Percentiles rank a stretch among this genome's conserved stretches.
Conservation (phyloP, 2,329 filamentous ascomycete genomes). For the Aspergillus ruber region DNA sequence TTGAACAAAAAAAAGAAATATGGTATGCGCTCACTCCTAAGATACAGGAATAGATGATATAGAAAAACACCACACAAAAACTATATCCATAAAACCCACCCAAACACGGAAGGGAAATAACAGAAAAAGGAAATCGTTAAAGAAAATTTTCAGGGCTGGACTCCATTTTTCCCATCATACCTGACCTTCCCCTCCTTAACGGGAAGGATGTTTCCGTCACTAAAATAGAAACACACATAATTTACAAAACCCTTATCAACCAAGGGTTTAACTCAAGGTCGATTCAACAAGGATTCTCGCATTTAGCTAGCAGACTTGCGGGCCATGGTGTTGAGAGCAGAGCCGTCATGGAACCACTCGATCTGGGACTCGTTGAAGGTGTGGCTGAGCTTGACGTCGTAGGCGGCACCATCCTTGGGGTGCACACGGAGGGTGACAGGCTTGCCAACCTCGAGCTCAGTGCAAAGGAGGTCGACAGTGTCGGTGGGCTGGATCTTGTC, state of each 20-base stretch:
- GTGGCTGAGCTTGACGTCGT: conserved; percentile 79
- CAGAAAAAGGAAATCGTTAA: conserved; percentile 26
- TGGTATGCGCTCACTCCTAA: conserved; percentile 34
- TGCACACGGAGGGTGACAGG: conserved; percentile 87
- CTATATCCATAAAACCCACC: conserved; percentile 37
- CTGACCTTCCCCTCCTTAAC: conserved; percentile 8
- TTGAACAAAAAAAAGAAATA: conserved; percentile 21
- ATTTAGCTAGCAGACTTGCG: conserved; percentile 49
- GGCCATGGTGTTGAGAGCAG: conserved; percentile 97
- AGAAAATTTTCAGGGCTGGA: conserved; percentile 27
- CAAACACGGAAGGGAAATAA: conserved; percentile 21
- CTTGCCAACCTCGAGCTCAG: conserved; percentile 85
- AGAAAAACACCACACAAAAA: conserved; percentile 24
- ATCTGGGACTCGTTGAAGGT: conserved; percentile 98
- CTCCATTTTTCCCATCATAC: conserved; percentile 27
- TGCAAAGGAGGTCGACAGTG: conserved; percentile 83
- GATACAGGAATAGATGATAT: conserved; percentile 27
- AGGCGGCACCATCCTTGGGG: conserved; percentile 75
- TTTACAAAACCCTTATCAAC: conserved; percentile 14
- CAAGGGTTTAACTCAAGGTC: conserved; percentile 1
- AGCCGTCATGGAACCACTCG: conserved; percentile 98
- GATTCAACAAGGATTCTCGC: not conserved
- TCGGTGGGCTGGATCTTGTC: conserved; percentile 93
- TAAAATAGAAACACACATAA: conserved; percentile 18
- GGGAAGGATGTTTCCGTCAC: conserved; percentile 5